Conservation (phyloP, 306 rosid genomes). For the Calophaca sinica region DNA sequence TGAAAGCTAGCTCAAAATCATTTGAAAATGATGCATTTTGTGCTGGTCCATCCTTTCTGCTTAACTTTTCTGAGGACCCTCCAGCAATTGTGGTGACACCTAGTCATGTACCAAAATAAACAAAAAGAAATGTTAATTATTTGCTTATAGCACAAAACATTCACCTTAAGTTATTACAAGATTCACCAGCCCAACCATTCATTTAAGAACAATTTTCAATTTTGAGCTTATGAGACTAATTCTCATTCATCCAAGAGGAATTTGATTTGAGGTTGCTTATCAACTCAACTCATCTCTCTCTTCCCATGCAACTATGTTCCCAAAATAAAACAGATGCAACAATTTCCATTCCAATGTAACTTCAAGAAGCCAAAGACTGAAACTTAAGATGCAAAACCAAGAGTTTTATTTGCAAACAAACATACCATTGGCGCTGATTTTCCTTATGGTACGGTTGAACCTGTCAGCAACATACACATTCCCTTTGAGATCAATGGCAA, state of each 20-base stretch:
- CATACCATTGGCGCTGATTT: conserved; percentile 63
- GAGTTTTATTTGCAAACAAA: neutral
- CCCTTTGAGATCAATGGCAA: conserved; percentile 68
- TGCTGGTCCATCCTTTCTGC: conserved; percentile 65
- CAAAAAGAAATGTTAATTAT: conserved; percentile 24
- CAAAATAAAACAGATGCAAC: neutral
- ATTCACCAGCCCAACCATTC: conserved; percentile 26
- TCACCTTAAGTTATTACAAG: conserved; percentile 16
- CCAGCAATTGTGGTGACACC: conserved; percentile 88
- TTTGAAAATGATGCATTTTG: conserved; percentile 67
- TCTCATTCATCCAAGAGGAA: neutral
- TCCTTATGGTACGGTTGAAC: conserved; percentile 57
- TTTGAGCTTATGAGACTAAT: neutral
- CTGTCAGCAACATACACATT: conserved; percentile 75
- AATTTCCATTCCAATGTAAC: neutral
- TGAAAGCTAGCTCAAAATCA: conserved; percentile 64
- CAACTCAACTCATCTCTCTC: neutral
- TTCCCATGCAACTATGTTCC: neutral
- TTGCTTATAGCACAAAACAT: neutral
- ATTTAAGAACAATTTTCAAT: neutral
- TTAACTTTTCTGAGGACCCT: conserved; percentile 51
- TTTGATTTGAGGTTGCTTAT: neutral
- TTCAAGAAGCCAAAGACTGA: neutral
- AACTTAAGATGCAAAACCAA: neutral
- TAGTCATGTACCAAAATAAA: conserved; percentile 41